Base-by-base conservation (phyloP, 1,139 yeast species). In the Blastobotrys illinoisensis region DNA sequence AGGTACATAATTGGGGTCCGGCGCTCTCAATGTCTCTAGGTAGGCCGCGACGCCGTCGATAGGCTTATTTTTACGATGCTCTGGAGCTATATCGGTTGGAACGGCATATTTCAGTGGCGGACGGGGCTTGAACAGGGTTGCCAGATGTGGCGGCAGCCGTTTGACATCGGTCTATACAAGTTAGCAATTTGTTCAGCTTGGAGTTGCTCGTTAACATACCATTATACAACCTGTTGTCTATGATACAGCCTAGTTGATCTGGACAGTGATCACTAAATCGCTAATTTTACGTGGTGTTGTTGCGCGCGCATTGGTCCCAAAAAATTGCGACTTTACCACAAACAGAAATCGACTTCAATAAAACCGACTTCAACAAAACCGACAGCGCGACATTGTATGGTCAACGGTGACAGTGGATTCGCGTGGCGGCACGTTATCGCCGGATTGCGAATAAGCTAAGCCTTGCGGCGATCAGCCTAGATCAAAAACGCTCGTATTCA, bases 81-180 rank as follows among this genome's bases (percentile, higher is more conserved):
- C 78, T 0, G 81, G 79, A 0, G 82, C 77, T 51, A 74, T 71
- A 65, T 88, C 96, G 1, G 72, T 63, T 1, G 86, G 86, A 23
- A 71, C 73, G 1, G 78, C 65, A 61, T 76, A 80, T 40, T 77
- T 75, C 13, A 84, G 68, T n/a, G 95, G 95, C 3, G 86, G 84
- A 52, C 81, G 75, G 4, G 95, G 87, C 26, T 78, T 78, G 66
- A 89, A 89, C 48, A 88, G 78, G 64, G 78, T 77, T 52, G 83
- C 81, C 49, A 87, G 80, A 60, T 79, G 80, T 0, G 80, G 74
- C 1, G 96, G 91, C 60, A 84, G 83, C 66, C 80, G 82, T 36
- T 77, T 70, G 9, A 72, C 65, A 53, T 76, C 79, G 4, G 77
- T 71, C 74, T 68, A 50, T 14, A 28, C 26, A 1, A 21, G 50